Evolutionary conservation across 768 basidiomycete genomes (phyloP).

Genomic region (Calocybe gangraenosa): DNA sequence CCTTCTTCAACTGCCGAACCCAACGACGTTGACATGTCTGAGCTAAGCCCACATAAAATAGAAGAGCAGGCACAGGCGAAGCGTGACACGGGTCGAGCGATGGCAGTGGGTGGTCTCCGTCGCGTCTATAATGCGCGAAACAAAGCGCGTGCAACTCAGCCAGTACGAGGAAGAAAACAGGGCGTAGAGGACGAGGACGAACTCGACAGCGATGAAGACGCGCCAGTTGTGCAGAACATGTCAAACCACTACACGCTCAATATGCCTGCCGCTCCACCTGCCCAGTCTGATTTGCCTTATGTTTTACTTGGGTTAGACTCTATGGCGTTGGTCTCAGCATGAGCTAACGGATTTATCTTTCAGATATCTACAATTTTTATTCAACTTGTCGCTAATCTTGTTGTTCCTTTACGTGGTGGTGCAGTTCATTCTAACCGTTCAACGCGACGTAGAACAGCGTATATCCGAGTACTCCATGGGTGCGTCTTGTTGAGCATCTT

Average conservation of each 20-base stretch:
- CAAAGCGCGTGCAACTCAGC: slow-evolving; percentile 30
- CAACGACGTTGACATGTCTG: slow-evolving; percentile 73
- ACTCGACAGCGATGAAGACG: slow-evolving; percentile 44
- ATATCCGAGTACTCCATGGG: slow-evolving; percentile 88
- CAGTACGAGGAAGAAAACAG: slow-evolving; percentile 17
- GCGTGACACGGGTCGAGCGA: slow-evolving; percentile 36
- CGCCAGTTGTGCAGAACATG: slow-evolving; percentile 40
- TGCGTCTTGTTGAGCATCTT: slow-evolving; percentile 28
- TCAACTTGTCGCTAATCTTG: slow-evolving; percentile 81
- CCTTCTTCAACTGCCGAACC: slow-evolving; percentile 38
- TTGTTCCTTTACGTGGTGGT: slow-evolving; percentile 82
- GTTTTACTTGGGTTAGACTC: slow-evolving; percentile 74
- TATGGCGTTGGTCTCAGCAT: slow-evolving; percentile 3
- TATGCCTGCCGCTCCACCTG: slow-evolving; percentile 56
- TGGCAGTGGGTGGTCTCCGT: slow-evolving; percentile 62
- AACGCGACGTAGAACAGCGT: slow-evolving; percentile 83
- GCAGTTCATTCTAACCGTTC: slow-evolving; percentile 86
- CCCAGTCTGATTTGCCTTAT: slow-evolving; percentile 69
- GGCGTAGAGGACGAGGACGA: slow-evolving; percentile 38
- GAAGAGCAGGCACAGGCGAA: slow-evolving; percentile 31
- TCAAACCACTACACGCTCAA: slow-evolving; percentile 84
- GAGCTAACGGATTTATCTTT: slow-evolving; percentile 8
- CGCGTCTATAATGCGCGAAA: slow-evolving; percentile 63
- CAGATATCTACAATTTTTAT: slow-evolving; percentile 92
- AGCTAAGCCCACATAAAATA: slow-evolving; percentile 55